Conservation (phyloP, 257 asterid genomes). For the Solanum habrochaites region DNA sequence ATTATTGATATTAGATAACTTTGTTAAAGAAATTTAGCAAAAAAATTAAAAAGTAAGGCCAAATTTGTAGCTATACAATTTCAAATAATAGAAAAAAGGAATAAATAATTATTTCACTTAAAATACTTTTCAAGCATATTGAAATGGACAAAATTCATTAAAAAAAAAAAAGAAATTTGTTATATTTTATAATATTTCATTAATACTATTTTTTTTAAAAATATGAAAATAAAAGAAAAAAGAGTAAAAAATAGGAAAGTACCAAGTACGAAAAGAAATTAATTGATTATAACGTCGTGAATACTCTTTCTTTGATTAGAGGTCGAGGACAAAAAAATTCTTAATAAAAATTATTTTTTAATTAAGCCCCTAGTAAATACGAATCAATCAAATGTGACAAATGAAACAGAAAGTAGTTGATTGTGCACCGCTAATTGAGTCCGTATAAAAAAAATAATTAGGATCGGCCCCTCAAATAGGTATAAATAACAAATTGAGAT, state of each 20-base stretch:
- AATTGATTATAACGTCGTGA: too few relatives aligned
- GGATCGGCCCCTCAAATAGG: not conserved
- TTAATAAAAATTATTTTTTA: too few relatives aligned
- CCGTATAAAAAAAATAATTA: not conserved
- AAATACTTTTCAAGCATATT: not conserved
- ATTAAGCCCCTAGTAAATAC: too few relatives aligned
- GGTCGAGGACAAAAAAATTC: too few relatives aligned
- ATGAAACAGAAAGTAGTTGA: not conserved
- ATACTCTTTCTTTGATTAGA: too few relatives aligned
- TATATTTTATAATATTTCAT: not conserved
- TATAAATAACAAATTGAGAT: slow-evolving; percentile 1
- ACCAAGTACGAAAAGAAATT: not conserved
- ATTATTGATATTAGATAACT: not conserved
- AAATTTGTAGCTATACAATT: not conserved
- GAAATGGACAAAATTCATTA: not conserved
- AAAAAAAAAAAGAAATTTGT: too few relatives aligned
- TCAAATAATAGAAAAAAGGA: not conserved
- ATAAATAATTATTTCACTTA: too few relatives aligned
- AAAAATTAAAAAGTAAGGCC: not conserved
- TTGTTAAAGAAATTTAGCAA: too few relatives aligned
- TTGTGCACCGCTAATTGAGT: not conserved
- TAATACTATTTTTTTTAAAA: not conserved
- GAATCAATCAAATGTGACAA: too few relatives aligned
- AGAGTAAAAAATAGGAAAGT: not conserved
- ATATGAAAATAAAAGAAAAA: not conserved